phyloP scores from a whole-genome alignment of 83 land plant genomes.

The Isoetes engelmannii region DNA sequence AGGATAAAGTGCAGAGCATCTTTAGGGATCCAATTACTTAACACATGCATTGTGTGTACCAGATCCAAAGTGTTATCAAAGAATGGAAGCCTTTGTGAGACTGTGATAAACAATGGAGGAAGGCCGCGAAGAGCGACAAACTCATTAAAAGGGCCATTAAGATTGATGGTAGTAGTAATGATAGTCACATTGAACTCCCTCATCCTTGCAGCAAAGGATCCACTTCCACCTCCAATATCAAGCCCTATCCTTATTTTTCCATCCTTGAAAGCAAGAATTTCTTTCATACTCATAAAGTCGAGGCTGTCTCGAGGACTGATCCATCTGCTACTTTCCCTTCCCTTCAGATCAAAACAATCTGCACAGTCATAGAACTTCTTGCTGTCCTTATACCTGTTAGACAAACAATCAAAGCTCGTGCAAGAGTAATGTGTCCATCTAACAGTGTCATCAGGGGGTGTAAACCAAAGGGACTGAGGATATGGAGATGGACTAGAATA shows the following conservation, averaged over 20 bases:
- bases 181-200: constrained; percentile 35
- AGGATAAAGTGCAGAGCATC: constrained; percentile 41
- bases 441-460: not conserved
- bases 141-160: constrained; percentile 40
- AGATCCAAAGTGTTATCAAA: constrained; percentile 45
- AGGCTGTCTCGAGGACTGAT: not conserved
- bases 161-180: constrained; percentile 39
- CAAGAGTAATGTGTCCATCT: constrained; percentile 1
- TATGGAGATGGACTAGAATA: not conserved
- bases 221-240: constrained; percentile 50
- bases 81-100: constrained; percentile 53
- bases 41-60: constrained; percentile 40
- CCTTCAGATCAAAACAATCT: constrained; percentile 1
- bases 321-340: not conserved
- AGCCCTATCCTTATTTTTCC: constrained; percentile 34
- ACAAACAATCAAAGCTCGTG: not conserved
- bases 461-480: not conserved
- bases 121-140: constrained; percentile 41
- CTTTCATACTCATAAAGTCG: not conserved
- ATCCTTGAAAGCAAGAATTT: not conserved
- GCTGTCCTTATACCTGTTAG: not conserved
- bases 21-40: constrained; percentile 52
- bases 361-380: not conserved
- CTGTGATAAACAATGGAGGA: constrained; percentile 43
- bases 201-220: constrained; percentile 44